Base-by-base conservation (phyloP, 2,329 filamentous ascomycete genomes). In the Annulohypoxylon truncatum region DNA sequence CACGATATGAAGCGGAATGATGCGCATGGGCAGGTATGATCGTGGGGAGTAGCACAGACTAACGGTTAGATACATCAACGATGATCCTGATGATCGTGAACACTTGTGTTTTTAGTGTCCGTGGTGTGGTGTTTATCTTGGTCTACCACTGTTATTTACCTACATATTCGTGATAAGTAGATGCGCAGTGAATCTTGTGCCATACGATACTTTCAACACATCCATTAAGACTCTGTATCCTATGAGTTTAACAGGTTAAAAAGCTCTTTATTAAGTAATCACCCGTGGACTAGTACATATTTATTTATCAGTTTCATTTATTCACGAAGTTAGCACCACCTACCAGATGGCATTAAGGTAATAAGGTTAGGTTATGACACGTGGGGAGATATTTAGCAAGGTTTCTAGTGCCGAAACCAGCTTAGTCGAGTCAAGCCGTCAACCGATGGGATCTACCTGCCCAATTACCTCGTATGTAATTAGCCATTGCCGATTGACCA, bases 381-480 rank as follows among this genome's bases (percentile, higher is more conserved):
- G 64, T 67, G 60, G 59, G 50, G 44, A 29, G 56, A 15, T 4
- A 42, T 20, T 42, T 42, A 42, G 48, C 28, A 47, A 47, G 50
- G 26, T 44, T 47, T n/a, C 31, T 20, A 59, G 42, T 68, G 57
- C 65, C 65, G 61, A 62, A 62, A 61, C 33, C 51, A 68, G 61
- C 18, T 65, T 65, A 68, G 61, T 65, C 40, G 20, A 24, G 33
- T 57, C 50, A 61, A 55, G 55, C 47, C 28, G 46, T 58, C 53
- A 55, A 59, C 52, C 53, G 53, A 61, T 29, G 42, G 48, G 61
- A 67, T 61, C 56, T 61, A 44, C 61, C 52, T 54, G 26, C 46
- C 52, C 52, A 53, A 56, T 40, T 48, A 51, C 40, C 51, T 58
- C 48, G 44, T 58, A 65, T 62, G 57, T 59, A 61, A 64, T 67